Evolutionary conservation across 148 eudicot species (phyloP).

Genomic region (Rhododendron williamsianum): DNA sequence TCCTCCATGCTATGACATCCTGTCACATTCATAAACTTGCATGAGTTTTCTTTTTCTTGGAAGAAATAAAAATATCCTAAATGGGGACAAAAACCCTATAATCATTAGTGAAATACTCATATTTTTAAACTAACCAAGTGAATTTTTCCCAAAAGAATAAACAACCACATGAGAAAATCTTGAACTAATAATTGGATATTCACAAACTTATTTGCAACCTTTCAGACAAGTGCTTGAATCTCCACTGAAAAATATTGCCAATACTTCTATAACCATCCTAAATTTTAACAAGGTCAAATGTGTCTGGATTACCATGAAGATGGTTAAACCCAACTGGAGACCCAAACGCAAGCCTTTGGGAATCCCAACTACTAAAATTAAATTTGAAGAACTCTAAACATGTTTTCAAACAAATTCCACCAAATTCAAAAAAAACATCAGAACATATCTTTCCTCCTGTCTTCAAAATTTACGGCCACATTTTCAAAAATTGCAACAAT

Average conservation of each 20-base stretch:
- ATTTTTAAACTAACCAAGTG: neutral
- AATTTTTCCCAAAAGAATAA: neutral
- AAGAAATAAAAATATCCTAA: neutral
- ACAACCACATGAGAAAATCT: neutral
- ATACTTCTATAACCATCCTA: neutral
- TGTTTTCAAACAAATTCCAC: neutral
- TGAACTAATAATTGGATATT: neutral
- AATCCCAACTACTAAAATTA: neutral
- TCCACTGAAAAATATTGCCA: neutral
- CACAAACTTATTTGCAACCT: neutral
- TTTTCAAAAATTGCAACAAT: neutral
- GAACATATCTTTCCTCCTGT: neutral
- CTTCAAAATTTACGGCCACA: neutral
- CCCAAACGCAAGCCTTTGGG: neutral
- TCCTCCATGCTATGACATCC: conserved; percentile 58
- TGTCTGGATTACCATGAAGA: neutral
- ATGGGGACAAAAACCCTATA: neutral
- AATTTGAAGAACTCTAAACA: conserved; percentile 2
- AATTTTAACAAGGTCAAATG: neutral
- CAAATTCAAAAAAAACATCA: neutral
- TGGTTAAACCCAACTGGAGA: neutral
- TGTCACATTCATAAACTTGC: conserved; percentile 20
- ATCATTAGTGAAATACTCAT: neutral
- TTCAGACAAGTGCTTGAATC: neutral
- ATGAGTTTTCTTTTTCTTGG: neutral